Evolutionary conservation across 352 stramenopile genomes (phyloP).

Genomic region (Pythium periplocum): DNA sequence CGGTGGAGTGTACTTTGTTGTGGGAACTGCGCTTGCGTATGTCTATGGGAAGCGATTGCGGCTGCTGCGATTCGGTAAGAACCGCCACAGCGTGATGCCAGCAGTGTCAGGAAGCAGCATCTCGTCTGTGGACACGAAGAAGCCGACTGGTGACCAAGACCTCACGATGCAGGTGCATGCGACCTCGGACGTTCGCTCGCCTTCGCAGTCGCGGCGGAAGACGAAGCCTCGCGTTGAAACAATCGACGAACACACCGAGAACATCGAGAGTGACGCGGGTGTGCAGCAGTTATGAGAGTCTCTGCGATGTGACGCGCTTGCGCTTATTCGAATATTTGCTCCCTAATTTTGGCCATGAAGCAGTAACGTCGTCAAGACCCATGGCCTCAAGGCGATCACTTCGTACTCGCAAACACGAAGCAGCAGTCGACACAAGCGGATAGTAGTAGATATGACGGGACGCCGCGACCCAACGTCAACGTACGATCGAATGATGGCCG

Average conservation of each 20-base stretch:
- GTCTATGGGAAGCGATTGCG: constrained; percentile 14
- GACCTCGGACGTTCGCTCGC: constrained; percentile 9
- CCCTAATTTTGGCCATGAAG: too few relatives aligned
- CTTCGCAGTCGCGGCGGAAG: constrained; percentile 10
- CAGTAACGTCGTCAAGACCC: too few relatives aligned
- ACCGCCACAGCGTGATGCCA: constrained; percentile 16
- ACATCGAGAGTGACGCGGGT: not conserved
- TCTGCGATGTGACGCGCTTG: too few relatives aligned
- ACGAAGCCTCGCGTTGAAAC: constrained; percentile 14
- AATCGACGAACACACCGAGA: constrained; percentile 21
- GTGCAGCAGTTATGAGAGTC: not conserved
- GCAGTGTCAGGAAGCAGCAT: constrained; percentile 1
- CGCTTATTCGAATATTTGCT: too few relatives aligned
- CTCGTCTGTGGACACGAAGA: too few relatives aligned
- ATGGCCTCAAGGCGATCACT: too few relatives aligned
- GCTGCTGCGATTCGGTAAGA: not conserved
- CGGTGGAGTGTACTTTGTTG: constrained; percentile 19
- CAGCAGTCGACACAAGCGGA: not conserved
- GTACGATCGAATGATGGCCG: constrained; percentile 20
- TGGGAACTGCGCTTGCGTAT: constrained; percentile 10
- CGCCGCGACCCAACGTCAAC: constrained; percentile 5
- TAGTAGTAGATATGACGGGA: constrained; percentile 9
- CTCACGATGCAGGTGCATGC: constrained; percentile 1
- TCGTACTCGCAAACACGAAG: too few relatives aligned
- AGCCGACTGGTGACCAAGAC: too few relatives aligned